These are phyloP conservation scores for Cyanidiococcus yangmingshanensis DNA, from an alignment of 23 red algal genomes.

Conservation along the genomic window DNA sequence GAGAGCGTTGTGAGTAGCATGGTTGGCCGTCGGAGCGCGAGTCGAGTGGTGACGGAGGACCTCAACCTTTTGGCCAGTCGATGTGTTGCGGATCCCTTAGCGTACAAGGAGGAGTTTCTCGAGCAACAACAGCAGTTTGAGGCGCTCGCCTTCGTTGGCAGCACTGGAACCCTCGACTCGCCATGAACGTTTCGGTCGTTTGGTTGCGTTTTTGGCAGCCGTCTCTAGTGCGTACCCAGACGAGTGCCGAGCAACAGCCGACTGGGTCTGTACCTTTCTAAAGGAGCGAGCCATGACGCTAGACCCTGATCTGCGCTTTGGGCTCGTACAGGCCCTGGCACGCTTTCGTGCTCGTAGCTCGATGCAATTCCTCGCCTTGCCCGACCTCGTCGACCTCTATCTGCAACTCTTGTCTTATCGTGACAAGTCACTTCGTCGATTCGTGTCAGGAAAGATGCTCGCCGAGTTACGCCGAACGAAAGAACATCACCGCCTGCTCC, in stretches of 20 bases:
- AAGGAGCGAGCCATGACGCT: background rate
- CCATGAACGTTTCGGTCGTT: background rate
- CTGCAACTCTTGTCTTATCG: background rate
- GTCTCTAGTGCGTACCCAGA: background rate
- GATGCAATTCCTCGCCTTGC: background rate
- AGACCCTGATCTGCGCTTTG: background rate
- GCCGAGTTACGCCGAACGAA: background rate
- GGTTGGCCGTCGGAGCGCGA: too few species aligned
- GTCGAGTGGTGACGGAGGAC: background rate
- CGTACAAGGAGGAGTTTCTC: background rate
- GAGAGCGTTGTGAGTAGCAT: too few species aligned
- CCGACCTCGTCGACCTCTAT: background rate
- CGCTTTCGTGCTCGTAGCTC: background rate
- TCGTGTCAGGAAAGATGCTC: background rate
- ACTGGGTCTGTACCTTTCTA: background rate
- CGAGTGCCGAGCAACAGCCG: background rate
- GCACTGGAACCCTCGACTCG: background rate
- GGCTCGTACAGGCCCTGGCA: background rate
- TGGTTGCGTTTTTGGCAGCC: background rate
- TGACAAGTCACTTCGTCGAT: background rate
- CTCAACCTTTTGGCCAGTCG: background rate
- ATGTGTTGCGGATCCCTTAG: background rate
- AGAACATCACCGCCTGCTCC: background rate
- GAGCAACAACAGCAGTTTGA: constrained; percentile 3
- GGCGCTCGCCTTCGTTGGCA: background rate